Percentiles rank a stretch among this genome's conserved stretches.
Evolutionary conservation across 495 filamentous ascomycete species (phyloP).

Genomic region (Lophium mytilinum): DNA sequence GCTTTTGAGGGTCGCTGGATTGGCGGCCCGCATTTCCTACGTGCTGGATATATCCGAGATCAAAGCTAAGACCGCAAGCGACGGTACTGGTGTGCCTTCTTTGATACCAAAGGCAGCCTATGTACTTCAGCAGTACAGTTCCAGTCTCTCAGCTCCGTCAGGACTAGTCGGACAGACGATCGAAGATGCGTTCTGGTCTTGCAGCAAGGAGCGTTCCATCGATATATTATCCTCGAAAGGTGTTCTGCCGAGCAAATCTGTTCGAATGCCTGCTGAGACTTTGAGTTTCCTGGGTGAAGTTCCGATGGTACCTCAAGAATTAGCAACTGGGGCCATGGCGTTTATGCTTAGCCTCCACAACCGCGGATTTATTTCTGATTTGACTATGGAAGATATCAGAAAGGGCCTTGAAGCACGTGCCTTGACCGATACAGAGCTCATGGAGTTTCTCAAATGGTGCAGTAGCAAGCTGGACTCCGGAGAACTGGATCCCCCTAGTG

Average conservation of each 20-base stretch:
- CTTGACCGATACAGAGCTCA: slow-evolving; percentile 62
- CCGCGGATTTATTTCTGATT: slow-evolving; percentile 70
- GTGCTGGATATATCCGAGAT: slow-evolving; percentile 67
- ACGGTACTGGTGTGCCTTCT: slow-evolving; percentile 47
- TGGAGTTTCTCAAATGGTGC: slow-evolving; percentile 77
- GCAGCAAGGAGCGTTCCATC: slow-evolving; percentile 68
- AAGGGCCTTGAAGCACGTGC: slow-evolving; percentile 70
- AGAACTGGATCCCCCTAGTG: slow-evolving; percentile 56
- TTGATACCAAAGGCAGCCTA: slow-evolving; percentile 74
- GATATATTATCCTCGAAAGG: slow-evolving; percentile 83
- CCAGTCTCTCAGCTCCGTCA: slow-evolving; percentile 80
- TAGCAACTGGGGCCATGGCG: slow-evolving; percentile 51
- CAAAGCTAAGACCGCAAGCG: slow-evolving; percentile 46
- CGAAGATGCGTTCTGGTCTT: slow-evolving; percentile 91
- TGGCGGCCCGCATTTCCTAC: slow-evolving; percentile 83
- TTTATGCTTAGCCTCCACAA: slow-evolving; percentile 73
- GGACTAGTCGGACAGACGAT: slow-evolving; percentile 70
- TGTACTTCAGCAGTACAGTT: slow-evolving; percentile 73
- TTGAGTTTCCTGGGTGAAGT: slow-evolving; percentile 86
- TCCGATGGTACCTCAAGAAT: slow-evolving; percentile 70
- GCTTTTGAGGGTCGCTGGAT: slow-evolving; percentile 83
- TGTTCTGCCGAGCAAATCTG: slow-evolving; percentile 65
- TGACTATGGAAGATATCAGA: slow-evolving; percentile 79
- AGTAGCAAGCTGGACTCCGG: slow-evolving; percentile 55
- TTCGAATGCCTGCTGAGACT: slow-evolving; percentile 73